These are phyloP conservation scores for Huntiella omanensis DNA, from an alignment of 2,329 filamentous ascomycete species.

Conservation along the genomic window DNA sequence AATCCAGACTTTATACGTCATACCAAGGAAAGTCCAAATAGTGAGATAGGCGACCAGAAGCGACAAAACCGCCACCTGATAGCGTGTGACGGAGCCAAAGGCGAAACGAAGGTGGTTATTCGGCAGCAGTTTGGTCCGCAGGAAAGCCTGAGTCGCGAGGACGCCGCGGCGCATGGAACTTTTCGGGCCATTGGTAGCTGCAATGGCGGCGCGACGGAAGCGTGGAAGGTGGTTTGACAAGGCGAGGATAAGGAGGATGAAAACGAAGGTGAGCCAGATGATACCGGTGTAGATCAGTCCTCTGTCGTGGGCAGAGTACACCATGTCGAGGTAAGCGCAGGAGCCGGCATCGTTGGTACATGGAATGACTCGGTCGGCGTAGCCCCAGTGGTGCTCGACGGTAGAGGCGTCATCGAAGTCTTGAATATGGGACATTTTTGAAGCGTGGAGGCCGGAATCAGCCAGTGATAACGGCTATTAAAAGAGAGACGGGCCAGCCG, in stretches of 20 bases:
- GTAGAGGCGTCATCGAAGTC: constrained; percentile 20
- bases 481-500: too few species aligned
- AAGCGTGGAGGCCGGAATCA: too few species aligned
- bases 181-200: constrained; percentile 12
- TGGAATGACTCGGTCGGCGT: constrained; percentile 25
- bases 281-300: constrained; percentile 33
- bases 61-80: constrained; percentile 45
- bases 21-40: constrained; percentile 51
- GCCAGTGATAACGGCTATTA: too few species aligned
- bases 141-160: constrained; percentile 11
- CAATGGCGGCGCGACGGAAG: constrained; percentile 12
- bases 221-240: constrained; percentile 7
- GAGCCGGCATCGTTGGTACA: constrained; percentile 28
- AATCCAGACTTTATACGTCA: constrained; percentile 48
- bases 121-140: constrained; percentile 37
- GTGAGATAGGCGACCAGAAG: constrained; percentile 42
- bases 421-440: constrained; percentile 21
- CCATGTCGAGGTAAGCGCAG: constrained; percentile 31
- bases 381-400: constrained; percentile 28
- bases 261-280: constrained; percentile 28
- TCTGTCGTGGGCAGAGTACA: constrained; percentile 29
- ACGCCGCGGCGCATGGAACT: constrained; percentile 3
- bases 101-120: constrained; percentile 32
- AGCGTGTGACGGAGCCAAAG: constrained; percentile 49
- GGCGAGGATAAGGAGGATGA: constrained; percentile 25